phyloP scores from a whole-genome alignment of 805 yeast genomes.

The Isabelozyma gotoi region DNA sequence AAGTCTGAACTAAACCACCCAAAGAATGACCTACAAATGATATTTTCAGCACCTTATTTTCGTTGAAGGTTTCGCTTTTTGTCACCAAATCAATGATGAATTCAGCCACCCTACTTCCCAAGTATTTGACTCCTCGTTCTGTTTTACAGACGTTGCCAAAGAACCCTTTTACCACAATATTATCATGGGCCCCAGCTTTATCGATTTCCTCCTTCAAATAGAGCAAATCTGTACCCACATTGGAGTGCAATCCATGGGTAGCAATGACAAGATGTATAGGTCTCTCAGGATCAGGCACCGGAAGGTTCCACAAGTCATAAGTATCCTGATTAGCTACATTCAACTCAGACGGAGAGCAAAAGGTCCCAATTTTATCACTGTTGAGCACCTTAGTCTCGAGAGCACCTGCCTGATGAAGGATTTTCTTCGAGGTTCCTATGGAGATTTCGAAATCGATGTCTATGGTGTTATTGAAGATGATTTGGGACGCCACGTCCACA shows the following conservation, averaged over 20 bases:
- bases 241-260: constrained; percentile 93
- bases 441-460: constrained; percentile 65
- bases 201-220: constrained; percentile 82
- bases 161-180: constrained; percentile 79
- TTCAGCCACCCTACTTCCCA: constrained; percentile 80
- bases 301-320: constrained; percentile 71
- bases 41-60: constrained; percentile 52
- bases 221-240: constrained; percentile 85
- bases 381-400: constrained; percentile 18
- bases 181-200: constrained; percentile 47
- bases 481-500: constrained; percentile 78
- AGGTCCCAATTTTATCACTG: constrained; percentile 28
- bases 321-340: constrained; percentile 59
- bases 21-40: constrained; percentile 92
- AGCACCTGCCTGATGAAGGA: constrained; percentile 28
- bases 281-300: constrained; percentile 42
- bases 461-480: constrained; percentile 68
- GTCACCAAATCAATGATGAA: constrained; percentile 58
- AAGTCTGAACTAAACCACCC: constrained; percentile 90
- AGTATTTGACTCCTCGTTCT: constrained; percentile 79
- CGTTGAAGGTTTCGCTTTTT: constrained; percentile 36
- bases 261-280: constrained; percentile 83
- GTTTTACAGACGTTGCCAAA: constrained; percentile 85
- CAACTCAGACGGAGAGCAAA: constrained; percentile 27
- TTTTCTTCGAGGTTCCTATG: constrained; percentile 47